Evolutionary conservation across 768 basidiomycete genomes (phyloP).

Genomic region (Tricholoma flavovirens): DNA sequence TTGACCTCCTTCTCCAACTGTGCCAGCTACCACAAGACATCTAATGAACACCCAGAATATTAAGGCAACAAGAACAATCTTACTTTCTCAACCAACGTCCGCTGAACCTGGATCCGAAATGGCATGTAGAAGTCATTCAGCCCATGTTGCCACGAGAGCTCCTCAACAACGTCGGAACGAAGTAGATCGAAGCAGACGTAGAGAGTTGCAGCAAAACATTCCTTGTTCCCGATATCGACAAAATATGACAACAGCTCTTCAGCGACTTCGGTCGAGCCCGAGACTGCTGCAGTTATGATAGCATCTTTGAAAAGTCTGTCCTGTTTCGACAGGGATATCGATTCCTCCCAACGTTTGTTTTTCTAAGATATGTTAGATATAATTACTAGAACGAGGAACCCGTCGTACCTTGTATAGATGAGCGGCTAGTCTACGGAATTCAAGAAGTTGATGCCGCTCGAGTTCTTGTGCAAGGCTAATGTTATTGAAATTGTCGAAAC

Average conservation of each 20-base stretch:
- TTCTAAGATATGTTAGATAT: conserved; percentile 45
- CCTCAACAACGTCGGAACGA: conserved; percentile 87
- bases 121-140: conserved; percentile 98
- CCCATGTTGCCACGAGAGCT: conserved; percentile 93
- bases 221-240: conserved; percentile 97
- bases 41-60: neutral
- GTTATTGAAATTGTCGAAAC: conserved; percentile 97
- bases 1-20: conserved; percentile 84
- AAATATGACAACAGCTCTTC: conserved; percentile 96
- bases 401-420: conserved; percentile 84
- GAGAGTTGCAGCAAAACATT: conserved; percentile 88
- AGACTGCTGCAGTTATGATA: conserved; percentile 87
- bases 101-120: conserved; percentile 83
- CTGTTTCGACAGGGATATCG: conserved; percentile 89
- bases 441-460: conserved; percentile 86
- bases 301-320: conserved; percentile 98
- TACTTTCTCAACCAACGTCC: conserved; percentile 74
- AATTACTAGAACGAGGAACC: neutral
- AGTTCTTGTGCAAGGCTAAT: conserved; percentile 78
- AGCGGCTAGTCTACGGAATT: conserved; percentile 92
- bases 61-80: conserved; percentile 1
- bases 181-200: conserved; percentile 96
- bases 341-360: conserved; percentile 95
- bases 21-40: conserved; percentile 45
- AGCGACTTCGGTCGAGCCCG: conserved; percentile 79